phyloP scores from a whole-genome alignment of 495 filamentous ascomycete species.

The Cenococcum geophilum region DNA sequence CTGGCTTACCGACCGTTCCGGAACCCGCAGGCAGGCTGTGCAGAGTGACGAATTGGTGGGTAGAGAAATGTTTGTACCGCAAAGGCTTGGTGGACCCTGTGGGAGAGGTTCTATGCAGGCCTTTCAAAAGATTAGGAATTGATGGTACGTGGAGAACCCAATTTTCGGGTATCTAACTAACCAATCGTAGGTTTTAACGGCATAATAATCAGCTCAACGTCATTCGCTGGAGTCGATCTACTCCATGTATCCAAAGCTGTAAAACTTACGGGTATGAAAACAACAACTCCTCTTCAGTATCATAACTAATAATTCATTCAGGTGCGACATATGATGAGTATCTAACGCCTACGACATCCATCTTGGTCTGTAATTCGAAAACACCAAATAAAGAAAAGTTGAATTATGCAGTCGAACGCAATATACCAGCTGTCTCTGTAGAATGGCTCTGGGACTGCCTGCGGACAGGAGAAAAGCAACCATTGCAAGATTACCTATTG shows the following conservation, averaged over 20 bases:
- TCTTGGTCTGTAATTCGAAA: slow-evolving; percentile 62
- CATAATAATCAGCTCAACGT: slow-evolving; percentile 70
- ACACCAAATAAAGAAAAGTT: slow-evolving; percentile 68
- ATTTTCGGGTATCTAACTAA: not conserved
- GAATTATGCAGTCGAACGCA: slow-evolving; percentile 61
- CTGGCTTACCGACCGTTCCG: slow-evolving; percentile 23
- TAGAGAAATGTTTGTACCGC: slow-evolving; percentile 77
- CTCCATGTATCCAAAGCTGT: slow-evolving; percentile 74
- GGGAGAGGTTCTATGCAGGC: slow-evolving; percentile 64
- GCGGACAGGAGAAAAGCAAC: slow-evolving; percentile 46
- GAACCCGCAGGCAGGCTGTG: slow-evolving; percentile 34
- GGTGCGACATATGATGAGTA: slow-evolving; percentile 69
- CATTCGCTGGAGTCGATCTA: slow-evolving; percentile 76
- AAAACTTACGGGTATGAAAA: slow-evolving; percentile 56
- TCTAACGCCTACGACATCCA: slow-evolving; percentile 57
- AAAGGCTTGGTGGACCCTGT: slow-evolving; percentile 64
- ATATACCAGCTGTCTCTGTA: slow-evolving; percentile 67
- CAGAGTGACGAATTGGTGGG: slow-evolving; percentile 83
- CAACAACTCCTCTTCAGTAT: not conserved
- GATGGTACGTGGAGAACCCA: slow-evolving; percentile 41
- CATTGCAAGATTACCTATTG: slow-evolving; percentile 38
- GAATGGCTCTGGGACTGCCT: slow-evolving; percentile 85
- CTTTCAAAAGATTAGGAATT: slow-evolving; percentile 65
- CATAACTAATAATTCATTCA: slow-evolving; percentile 23
- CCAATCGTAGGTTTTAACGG: slow-evolving; percentile 50